phyloP scores from a whole-genome alignment of 257 asterid species.

The Solanum peruvianum region DNA sequence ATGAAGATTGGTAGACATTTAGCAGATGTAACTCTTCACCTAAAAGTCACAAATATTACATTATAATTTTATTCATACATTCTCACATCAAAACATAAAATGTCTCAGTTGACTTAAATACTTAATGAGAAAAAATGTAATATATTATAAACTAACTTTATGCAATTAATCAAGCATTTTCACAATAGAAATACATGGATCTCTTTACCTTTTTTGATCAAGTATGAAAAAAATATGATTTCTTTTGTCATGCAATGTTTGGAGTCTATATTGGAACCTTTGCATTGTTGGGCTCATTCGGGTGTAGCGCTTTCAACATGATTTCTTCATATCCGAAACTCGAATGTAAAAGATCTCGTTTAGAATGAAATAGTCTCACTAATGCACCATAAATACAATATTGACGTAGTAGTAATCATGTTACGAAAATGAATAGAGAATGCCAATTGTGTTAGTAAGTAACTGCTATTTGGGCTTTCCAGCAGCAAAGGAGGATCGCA shows the following conservation, averaged over 20 bases:
- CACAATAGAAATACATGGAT: background rate
- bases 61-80: background rate
- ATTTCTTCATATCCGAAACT: no score
- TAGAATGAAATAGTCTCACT: no score
- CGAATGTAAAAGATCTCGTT: accelerated
- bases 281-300: background rate
- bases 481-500: background rate
- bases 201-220: background rate
- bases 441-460: background rate
- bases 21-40: background rate
- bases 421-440: background rate
- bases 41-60: background rate
- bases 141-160: background rate
- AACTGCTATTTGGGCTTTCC: background rate
- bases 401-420: background rate
- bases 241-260: background rate
- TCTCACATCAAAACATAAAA: background rate
- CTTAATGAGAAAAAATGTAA: background rate
- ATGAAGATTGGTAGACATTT: background rate
- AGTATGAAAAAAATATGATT: background rate
- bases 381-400: background rate
- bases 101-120: background rate
- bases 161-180: background rate
- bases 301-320: background rate
- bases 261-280: background rate